Conservation (phyloP, 2,329 filamentous ascomycete species). For the Kalaharituber pfeilii region DNA sequence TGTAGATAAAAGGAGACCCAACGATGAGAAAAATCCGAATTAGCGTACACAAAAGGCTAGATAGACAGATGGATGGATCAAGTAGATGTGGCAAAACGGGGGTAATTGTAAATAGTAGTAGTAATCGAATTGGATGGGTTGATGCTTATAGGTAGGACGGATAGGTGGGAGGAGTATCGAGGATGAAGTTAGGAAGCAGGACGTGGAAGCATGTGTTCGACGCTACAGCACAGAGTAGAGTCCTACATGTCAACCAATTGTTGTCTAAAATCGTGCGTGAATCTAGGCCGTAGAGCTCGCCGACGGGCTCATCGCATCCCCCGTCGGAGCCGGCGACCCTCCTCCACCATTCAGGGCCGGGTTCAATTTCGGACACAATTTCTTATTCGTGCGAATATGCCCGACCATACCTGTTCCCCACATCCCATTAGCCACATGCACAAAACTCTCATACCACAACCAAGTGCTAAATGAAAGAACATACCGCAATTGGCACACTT, state of each 20-base stretch:
- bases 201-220: no score
- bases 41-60: no score
- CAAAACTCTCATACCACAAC: neutral
- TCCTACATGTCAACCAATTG: neutral
- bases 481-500: constrained; percentile 97
- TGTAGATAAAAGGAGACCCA: no score
- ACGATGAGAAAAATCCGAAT: no score
- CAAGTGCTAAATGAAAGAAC: constrained; percentile 61
- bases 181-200: no score
- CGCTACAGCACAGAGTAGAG: neutral
- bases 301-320: constrained; percentile 11
- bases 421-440: neutral
- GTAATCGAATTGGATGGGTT: no score
- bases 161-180: no score
- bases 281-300: constrained; percentile 5
- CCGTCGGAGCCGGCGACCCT: neutral
- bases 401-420: constrained; percentile 2
- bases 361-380: constrained; percentile 21
- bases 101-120: no score
- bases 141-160: no score
- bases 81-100: no score
- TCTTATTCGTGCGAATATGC: constrained; percentile 21
- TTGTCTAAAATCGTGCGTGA: neutral
- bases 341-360: constrained; percentile 14
- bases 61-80: no score